Evolutionary conservation across 768 basidiomycete genomes (phyloP), one percentile per base, ranked within the genome.

Genomic region (Tulasnella sp.): DNA sequence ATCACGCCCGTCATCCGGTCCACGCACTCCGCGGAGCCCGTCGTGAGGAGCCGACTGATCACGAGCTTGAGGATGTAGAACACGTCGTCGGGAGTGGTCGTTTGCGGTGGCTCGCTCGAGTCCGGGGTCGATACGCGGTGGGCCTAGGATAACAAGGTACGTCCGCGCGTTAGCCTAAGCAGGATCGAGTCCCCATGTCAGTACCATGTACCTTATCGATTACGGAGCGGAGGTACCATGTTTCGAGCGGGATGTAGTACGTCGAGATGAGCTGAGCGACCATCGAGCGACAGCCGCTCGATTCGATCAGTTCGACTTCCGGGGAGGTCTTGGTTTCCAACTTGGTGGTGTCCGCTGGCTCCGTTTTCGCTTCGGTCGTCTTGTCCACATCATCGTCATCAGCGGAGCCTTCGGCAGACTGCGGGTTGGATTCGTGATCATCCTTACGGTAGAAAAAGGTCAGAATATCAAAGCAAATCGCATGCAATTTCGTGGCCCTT

Each of bases 51-150:
- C 12, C 97, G 87, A 22, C 86, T 83, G 5, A 95, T 83, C 2
- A 95, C 89, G 7, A 88, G 84, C 79, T 97, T 98, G 73, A 98
- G 83, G 72, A 99, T 90, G 80, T 97, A 99, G 81, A 98, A 99
- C 1, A 90, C 91, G 76, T 98, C 97, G 79, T 99, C 97, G 0
- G 93, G 92, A 0, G 87, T 88, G 0, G 92, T 94, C 1, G 83
- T 86, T 12, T 72, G 74, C 22, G 85, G 82, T 67, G 86, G 92
- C 44, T 76, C 81, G 72, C 89, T 85, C 1, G 88, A 84, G 7
- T 84, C 78, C 77, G 98, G 94, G 16, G 83, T 87, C 32, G 96
- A 92, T 52, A 97, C 83, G 32, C 89, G 88, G 77, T 96, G 94
- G 1, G 96, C 96, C 95, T 98, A 75, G 40, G n/a, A n/a, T 26